These are phyloP conservation scores for Yamadazyma taylorii DNA, from an alignment of 1,139 yeast genomes.

Conservation along the genomic window DNA sequence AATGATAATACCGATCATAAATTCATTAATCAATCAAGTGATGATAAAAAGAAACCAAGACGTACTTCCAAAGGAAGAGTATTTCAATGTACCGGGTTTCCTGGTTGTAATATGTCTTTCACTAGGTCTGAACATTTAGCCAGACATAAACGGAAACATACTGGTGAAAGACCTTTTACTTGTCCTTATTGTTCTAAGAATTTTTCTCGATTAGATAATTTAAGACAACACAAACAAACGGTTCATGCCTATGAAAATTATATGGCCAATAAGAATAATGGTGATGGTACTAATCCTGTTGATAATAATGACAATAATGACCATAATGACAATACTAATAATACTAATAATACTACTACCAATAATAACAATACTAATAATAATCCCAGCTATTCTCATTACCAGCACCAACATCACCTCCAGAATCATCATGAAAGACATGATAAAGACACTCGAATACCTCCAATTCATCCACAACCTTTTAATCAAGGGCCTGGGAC, in stretches of 20 bases:
- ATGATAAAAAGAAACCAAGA: constrained; percentile 4
- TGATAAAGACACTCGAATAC: not conserved
- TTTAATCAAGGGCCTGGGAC: constrained; percentile 10
- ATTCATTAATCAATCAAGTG: constrained; percentile 1
- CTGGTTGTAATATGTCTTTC: constrained; percentile 86
- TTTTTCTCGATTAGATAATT: constrained; percentile 82
- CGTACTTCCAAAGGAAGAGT: constrained; percentile 58
- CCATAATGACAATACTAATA: not conserved
- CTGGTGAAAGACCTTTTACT: constrained; percentile 92
- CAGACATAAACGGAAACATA: constrained; percentile 88
- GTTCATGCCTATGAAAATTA: constrained; percentile 81
- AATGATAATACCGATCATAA: not conserved
- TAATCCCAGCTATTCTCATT: too few relatives aligned
- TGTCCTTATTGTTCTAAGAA: constrained; percentile 80
- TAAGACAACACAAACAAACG: constrained; percentile 90
- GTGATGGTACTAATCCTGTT: not conserved
- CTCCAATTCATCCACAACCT: not conserved
- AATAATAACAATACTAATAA: too few relatives aligned
- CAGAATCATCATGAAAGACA: not conserved
- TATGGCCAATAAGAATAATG: constrained; percentile 21
- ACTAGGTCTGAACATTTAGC: constrained; percentile 90
- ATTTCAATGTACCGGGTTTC: constrained; percentile 85
- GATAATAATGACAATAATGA: not conserved
- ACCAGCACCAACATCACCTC: too few relatives aligned
- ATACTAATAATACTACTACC: too few relatives aligned